Conservation (phyloP, 73 alveolate genomes). For the Tetrahymena thermophila region DNA sequence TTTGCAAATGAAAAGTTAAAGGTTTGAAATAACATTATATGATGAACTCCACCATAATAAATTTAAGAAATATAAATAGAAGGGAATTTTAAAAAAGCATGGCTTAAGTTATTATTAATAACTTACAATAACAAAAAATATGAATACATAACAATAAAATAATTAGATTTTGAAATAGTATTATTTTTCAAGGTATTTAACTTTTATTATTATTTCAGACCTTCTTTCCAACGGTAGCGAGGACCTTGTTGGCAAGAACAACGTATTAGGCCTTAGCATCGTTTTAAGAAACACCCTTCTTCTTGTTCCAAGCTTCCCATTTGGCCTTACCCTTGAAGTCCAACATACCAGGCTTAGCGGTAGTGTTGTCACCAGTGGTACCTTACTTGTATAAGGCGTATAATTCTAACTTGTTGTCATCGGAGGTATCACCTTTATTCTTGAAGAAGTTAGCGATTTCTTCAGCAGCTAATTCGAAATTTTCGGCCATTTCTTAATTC, state of each 20-base stretch:
- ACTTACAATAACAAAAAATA: neutral
- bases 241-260: constrained; percentile 50
- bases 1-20: neutral
- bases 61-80: neutral
- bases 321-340: constrained; percentile 87
- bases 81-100: too few relatives aligned
- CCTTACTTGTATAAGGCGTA: constrained; percentile 87
- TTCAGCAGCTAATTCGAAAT: constrained; percentile 56
- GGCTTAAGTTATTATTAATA: neutral
- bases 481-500: neutral
- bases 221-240: constrained; percentile 44
- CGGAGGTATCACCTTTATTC: constrained; percentile 47
- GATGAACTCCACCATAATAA: too few relatives aligned
- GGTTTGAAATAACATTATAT: too few relatives aligned
- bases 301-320: constrained; percentile 93
- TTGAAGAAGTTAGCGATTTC: constrained; percentile 48
- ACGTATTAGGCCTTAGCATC: constrained; percentile 80
- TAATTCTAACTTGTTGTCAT: constrained; percentile 65
- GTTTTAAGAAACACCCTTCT: constrained; percentile 62
- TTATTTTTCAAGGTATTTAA: neutral
- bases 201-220: constrained; percentile 4
- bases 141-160: neutral
- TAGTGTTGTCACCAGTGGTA: constrained; percentile 80
- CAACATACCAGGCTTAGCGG: constrained; percentile 78
- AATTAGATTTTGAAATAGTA: neutral